Conservation (phyloP, 1,139 yeast genomes). For the Hansenula lynferdii region DNA sequence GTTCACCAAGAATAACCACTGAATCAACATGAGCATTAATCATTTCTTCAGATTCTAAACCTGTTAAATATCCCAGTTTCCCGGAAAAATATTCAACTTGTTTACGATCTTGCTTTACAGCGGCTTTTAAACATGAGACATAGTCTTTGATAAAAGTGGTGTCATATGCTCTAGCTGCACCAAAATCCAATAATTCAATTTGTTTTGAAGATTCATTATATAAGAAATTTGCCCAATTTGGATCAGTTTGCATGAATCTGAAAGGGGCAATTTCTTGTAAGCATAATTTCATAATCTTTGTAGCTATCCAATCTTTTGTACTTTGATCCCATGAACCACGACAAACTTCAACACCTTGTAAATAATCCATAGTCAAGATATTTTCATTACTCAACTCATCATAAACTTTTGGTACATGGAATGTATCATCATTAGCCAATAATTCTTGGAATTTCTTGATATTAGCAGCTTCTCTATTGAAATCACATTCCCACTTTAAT, state of each 20-base stretch:
- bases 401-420: slow-evolving; percentile 77
- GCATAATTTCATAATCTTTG: slow-evolving; percentile 83
- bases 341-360: slow-evolving; percentile 80
- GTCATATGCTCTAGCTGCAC: slow-evolving; percentile 83
- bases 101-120: slow-evolving; percentile 64
- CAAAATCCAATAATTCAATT: slow-evolving; percentile 88
- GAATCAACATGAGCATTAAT: slow-evolving; percentile 89
- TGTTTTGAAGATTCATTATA: slow-evolving; percentile 62
- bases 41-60: slow-evolving; percentile 85
- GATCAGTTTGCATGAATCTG: slow-evolving; percentile 97
- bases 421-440: slow-evolving; percentile 60
- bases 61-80: slow-evolving; percentile 85
- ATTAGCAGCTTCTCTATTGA: slow-evolving; percentile 82
- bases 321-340: slow-evolving; percentile 75
- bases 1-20: slow-evolving; percentile 88
- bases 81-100: slow-evolving; percentile 62
- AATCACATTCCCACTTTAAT: slow-evolving; percentile 97
- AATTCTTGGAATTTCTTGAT: slow-evolving; percentile 62
- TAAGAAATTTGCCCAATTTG: slow-evolving; percentile 97
- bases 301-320: slow-evolving; percentile 75
- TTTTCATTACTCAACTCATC: slow-evolving; percentile 76
- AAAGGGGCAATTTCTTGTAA: slow-evolving; percentile 78
- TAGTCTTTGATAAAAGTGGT: slow-evolving; percentile 67
- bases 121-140: slow-evolving; percentile 68
- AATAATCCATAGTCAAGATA: slow-evolving; percentile 84